Conservation (phyloP, 768 basidiomycete genomes). For the Bullera alba region DNA sequence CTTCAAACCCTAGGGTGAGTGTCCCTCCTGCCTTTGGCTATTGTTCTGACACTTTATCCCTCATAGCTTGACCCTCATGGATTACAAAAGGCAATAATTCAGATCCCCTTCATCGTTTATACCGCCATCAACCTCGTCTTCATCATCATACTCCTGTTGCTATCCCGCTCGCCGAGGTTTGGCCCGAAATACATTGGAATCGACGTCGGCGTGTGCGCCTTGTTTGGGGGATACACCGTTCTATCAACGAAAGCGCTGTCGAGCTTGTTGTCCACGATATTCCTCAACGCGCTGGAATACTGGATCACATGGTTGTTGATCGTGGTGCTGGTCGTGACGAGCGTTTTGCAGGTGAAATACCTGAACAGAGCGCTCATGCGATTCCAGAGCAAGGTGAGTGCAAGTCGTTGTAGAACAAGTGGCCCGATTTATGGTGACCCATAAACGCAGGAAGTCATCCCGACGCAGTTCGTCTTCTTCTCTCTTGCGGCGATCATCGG, state of each 20-base stretch:
- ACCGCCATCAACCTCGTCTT: constrained; percentile 57
- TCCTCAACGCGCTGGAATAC: constrained; percentile 66
- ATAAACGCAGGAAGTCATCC: constrained; percentile 71
- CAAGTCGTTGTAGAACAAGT: background rate
- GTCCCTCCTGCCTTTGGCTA: background rate
- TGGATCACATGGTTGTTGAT: constrained; percentile 54
- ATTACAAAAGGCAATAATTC: constrained; percentile 62
- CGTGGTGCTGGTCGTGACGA: constrained; percentile 52
- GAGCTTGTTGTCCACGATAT: constrained; percentile 70
- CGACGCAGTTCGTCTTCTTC: constrained; percentile 90
- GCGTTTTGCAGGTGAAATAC: constrained; percentile 44
- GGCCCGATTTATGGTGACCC: constrained; percentile 1
- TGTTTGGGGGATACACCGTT: constrained; percentile 64
- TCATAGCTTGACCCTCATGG: constrained; percentile 57
- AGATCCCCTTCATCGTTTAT: constrained; percentile 69
- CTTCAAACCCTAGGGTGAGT: constrained; percentile 54
- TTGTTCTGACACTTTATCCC: background rate
- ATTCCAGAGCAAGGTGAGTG: constrained; percentile 77
- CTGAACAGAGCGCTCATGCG: constrained; percentile 65
- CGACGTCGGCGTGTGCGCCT: constrained; percentile 59
- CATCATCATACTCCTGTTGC: constrained; percentile 54
- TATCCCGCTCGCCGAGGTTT: constrained; percentile 57
- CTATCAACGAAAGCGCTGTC: constrained; percentile 88
- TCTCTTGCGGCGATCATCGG: constrained; percentile 87
- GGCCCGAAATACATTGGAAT: constrained; percentile 70